phyloP scores from a whole-genome alignment of 305 asterid genomes.

The Euphrasia arctica region DNA sequence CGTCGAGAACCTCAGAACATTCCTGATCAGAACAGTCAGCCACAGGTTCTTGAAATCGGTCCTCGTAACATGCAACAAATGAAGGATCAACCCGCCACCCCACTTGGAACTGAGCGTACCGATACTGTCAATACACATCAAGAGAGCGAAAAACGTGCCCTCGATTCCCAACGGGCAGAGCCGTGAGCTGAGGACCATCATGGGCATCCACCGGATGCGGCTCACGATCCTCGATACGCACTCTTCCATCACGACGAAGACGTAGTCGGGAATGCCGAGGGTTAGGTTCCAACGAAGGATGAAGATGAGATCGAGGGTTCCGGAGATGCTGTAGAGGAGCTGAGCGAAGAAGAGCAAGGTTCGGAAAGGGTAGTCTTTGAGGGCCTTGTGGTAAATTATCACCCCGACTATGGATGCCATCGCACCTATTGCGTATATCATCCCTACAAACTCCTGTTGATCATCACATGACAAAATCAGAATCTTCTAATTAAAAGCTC shows the following conservation, averaged over 20 bases:
- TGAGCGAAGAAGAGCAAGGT: conserved; percentile 46
- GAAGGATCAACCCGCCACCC: conserved; percentile 53
- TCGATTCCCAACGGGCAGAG: conserved; percentile 60
- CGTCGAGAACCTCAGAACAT: conserved; percentile 41
- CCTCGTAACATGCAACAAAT: conserved; percentile 47
- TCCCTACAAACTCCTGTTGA: conserved; percentile 56
- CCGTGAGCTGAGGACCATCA: conserved; percentile 54
- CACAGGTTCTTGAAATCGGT: conserved; percentile 54
- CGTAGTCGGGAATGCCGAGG: conserved; percentile 53
- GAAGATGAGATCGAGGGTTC: conserved; percentile 52
- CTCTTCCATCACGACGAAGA: conserved; percentile 50
- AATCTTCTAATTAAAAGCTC: neutral
- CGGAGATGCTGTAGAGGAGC: conserved; percentile 42
- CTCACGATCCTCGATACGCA: conserved; percentile 40
- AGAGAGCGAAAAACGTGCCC: conserved; percentile 57
- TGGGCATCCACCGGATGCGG: conserved; percentile 60
- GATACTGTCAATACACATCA: conserved; percentile 61
- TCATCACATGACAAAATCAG: neutral
- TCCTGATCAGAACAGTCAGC: conserved; percentile 45
- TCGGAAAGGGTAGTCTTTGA: conserved; percentile 53
- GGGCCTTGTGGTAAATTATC: conserved; percentile 54
- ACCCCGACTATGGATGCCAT: conserved; percentile 63
- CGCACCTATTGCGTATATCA: conserved; percentile 60
- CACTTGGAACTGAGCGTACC: conserved; percentile 51
- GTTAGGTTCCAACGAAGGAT: conserved; percentile 51